phyloP scores from a whole-genome alignment of 2,329 filamentous ascomycete genomes.

The Tolypocladium album region DNA sequence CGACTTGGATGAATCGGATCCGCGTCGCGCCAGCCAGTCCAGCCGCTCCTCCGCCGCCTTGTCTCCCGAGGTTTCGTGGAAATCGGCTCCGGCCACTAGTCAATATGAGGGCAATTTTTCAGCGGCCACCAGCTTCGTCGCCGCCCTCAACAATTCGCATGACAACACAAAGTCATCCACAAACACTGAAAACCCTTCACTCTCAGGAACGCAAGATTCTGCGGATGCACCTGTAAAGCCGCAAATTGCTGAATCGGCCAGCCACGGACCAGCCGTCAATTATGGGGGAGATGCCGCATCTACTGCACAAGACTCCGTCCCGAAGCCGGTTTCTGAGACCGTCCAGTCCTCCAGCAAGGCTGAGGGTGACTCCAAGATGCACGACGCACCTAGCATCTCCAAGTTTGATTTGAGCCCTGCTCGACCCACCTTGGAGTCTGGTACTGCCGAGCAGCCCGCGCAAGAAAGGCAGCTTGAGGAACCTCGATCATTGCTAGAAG shows the following conservation, averaged over 20 bases:
- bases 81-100: slow-evolving; percentile 6
- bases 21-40: slow-evolving; percentile 12
- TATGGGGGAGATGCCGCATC: not conserved
- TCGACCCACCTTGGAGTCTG: not conserved
- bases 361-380: not conserved
- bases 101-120: not conserved
- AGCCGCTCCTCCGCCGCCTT: slow-evolving; percentile 18
- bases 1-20: slow-evolving; percentile 20
- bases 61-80: slow-evolving; percentile 8
- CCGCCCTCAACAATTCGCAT: not conserved
- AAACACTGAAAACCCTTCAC: not conserved
- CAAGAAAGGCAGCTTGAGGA: not conserved
- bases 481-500: not conserved
- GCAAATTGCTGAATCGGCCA: not conserved
- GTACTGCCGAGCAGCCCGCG: not conserved
- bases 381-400: not conserved
- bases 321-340: not conserved
- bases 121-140: not conserved
- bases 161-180: not conserved
- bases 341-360: not conserved
- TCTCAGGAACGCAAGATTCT: not conserved
- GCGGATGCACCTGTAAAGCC: not conserved
- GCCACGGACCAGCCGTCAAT: not conserved
- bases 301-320: not conserved
- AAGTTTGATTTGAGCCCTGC: not conserved